A percentile compares a stretch with the other conserved stretches of the same genome.
These are phyloP conservation scores for Hypoxylon sp. DNA, from an alignment of 2,329 filamentous ascomycete genomes.

Conservation along the genomic window DNA sequence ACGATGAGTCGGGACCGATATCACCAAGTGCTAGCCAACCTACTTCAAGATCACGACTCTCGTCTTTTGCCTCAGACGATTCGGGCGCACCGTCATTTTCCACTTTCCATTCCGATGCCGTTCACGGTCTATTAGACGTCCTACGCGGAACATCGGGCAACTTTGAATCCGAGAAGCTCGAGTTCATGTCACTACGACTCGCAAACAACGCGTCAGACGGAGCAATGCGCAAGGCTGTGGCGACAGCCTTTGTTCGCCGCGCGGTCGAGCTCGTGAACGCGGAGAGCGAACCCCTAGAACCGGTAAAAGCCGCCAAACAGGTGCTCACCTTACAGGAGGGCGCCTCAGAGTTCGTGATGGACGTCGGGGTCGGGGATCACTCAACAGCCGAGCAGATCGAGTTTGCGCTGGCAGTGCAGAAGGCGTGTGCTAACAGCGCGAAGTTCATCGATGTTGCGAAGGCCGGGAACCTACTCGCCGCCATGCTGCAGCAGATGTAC, in stretches of 20 bases:
- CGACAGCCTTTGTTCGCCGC: constrained; percentile 84
- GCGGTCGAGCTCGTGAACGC: constrained; percentile 74
- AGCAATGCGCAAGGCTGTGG: constrained; percentile 88
- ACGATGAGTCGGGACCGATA: constrained; percentile 73
- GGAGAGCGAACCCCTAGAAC: constrained; percentile 62
- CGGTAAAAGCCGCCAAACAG: constrained; percentile 72
- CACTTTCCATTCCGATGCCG: constrained; percentile 87
- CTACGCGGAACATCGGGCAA: constrained; percentile 80
- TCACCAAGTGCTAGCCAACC: constrained; percentile 62
- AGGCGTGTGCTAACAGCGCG: constrained; percentile 75
- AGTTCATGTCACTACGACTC: constrained; percentile 93
- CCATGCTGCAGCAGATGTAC: constrained; percentile 85
- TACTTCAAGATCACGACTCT: constrained; percentile 74
- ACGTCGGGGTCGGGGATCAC: constrained; percentile 73
- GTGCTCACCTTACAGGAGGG: constrained; percentile 67
- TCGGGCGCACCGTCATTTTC: constrained; percentile 69
- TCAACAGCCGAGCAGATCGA: constrained; percentile 83
- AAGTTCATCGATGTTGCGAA: constrained; percentile 66
- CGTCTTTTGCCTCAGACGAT: constrained; percentile 79
- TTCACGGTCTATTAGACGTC: constrained; percentile 86
- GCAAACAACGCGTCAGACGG: constrained; percentile 89
- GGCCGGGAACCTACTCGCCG: constrained; percentile 75
- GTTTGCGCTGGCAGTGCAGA: constrained; percentile 84
- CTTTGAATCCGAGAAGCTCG: constrained; percentile 85
- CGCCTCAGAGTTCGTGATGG: constrained; percentile 66